Conservation (phyloP, 2,329 filamentous ascomycete genomes). For the Arthrobotrys entomopaga region DNA sequence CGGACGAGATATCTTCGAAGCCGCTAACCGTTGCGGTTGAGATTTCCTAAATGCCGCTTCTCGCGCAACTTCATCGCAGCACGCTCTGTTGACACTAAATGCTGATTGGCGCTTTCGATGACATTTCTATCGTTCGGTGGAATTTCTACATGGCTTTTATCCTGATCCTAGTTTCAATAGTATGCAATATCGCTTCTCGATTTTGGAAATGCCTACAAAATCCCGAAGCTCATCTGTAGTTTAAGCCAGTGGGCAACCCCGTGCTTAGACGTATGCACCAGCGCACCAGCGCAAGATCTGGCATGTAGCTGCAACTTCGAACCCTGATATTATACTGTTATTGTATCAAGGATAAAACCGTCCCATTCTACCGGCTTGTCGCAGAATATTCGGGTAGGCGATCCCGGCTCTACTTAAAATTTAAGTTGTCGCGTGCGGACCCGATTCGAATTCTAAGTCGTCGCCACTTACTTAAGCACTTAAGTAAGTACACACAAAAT, state of each 20-base stretch:
- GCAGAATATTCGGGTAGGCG: conserved; percentile 1
- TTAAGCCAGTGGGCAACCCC: no score
- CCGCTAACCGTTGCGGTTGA: conserved; percentile 34
- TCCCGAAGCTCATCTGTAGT: no score
- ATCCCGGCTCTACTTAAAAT: no score
- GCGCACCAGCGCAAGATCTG: neutral
- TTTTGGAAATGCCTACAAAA: conserved; percentile 9
- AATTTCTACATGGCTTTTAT: conserved; percentile 37
- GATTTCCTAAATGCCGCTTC: conserved; percentile 55
- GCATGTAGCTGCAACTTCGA: conserved; percentile 22
- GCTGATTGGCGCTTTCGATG: conserved; percentile 46
- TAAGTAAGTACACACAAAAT: no score
- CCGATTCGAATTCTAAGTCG: conserved; percentile 2
- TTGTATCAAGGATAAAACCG: conserved; percentile 6
- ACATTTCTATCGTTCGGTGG: conserved; percentile 37
- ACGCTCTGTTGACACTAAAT: conserved; percentile 12
- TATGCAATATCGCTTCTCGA: conserved; percentile 19
- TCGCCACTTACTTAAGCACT: conserved; percentile 6
- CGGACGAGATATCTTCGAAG: neutral
- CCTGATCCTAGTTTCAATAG: conserved; percentile 3
- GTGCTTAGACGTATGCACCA: no score
- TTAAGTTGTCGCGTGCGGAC: conserved; percentile 41
- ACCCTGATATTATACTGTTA: conserved; percentile 11
- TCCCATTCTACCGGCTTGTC: conserved; percentile 39
- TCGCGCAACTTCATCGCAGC: conserved; percentile 24